Evolutionary conservation across 2,329 filamentous ascomycete species (phyloP).

Genomic region (Alternaria gaisen): DNA sequence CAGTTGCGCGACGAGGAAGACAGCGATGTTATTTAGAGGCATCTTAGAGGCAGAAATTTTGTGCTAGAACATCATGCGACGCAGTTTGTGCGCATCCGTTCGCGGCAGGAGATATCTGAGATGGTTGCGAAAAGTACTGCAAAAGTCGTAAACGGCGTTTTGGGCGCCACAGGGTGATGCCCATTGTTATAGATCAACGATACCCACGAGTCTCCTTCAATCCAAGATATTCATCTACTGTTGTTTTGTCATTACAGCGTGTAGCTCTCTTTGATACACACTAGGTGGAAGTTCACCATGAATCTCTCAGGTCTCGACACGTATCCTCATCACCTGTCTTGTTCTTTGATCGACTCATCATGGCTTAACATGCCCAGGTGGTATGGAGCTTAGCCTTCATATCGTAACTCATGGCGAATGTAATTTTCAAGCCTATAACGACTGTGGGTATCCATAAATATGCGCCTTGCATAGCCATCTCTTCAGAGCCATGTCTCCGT

Average conservation of each 20-base stretch:
- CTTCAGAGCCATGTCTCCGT: neutral
- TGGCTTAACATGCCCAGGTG: neutral
- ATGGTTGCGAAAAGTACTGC: neutral
- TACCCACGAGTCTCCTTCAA: neutral
- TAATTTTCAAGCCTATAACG: neutral
- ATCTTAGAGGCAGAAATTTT: neutral
- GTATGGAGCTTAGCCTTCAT: neutral
- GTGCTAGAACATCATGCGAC: neutral
- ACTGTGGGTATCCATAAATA: neutral
- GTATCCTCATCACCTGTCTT: neutral
- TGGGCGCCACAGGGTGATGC: too few species aligned
- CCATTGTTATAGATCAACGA: neutral
- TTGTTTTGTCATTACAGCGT: neutral
- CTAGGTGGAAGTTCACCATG: fast-evolving
- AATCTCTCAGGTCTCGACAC: neutral
- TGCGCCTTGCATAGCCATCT: neutral
- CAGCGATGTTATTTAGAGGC: neutral
- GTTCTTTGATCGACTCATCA: neutral
- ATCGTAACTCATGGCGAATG: neutral
- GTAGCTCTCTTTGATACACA: neutral
- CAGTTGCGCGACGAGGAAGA: neutral
- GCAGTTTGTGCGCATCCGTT: neutral
- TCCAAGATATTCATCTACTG: neutral
- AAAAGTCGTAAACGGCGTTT: neutral
- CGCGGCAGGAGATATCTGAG: neutral